Conservation (phyloP, 78 protist genomes). For the Dictyostelium capitatum region DNA sequence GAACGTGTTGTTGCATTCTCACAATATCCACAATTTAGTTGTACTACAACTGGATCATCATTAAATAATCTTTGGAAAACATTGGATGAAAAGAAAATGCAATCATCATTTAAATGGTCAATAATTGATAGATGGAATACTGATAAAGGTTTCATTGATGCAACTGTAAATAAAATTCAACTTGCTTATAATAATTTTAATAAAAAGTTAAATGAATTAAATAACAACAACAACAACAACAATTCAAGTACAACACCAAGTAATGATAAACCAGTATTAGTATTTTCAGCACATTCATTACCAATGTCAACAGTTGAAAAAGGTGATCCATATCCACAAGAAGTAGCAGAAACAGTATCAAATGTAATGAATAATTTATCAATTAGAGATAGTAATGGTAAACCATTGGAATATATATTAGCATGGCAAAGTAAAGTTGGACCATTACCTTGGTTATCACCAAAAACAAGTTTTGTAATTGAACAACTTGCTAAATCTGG, state of each 20-base stretch:
- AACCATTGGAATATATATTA: constrained; percentile 47
- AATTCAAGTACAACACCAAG: not conserved
- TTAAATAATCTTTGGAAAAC: constrained; percentile 87
- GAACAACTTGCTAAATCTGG: constrained; percentile 34
- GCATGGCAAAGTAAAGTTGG: constrained; percentile 92
- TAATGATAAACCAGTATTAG: constrained; percentile 52
- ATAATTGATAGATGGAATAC: constrained; percentile 89
- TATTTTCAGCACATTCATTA: constrained; percentile 95
- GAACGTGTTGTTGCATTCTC: constrained; percentile 91
- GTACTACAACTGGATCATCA: constrained; percentile 90
- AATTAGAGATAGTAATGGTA: constrained; percentile 17
- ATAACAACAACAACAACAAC: not conserved
- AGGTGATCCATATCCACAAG: constrained; percentile 91
- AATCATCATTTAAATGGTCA: constrained; percentile 69
- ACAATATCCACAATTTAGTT: constrained; percentile 93
- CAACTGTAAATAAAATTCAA: constrained; percentile 59
- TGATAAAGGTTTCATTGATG: constrained; percentile 75
- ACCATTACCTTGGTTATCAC: constrained; percentile 89
- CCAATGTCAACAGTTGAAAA: constrained; percentile 90
- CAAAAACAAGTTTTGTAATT: constrained; percentile 83
- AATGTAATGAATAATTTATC: constrained; percentile 75
- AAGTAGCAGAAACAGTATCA: constrained; percentile 80
- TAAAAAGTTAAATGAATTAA: not conserved
- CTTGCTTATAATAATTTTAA: constrained; percentile 24
- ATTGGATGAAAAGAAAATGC: constrained; percentile 45